phyloP scores from a whole-genome alignment of 1,139 yeast species.

The Suhomyces bolitotheri region DNA sequence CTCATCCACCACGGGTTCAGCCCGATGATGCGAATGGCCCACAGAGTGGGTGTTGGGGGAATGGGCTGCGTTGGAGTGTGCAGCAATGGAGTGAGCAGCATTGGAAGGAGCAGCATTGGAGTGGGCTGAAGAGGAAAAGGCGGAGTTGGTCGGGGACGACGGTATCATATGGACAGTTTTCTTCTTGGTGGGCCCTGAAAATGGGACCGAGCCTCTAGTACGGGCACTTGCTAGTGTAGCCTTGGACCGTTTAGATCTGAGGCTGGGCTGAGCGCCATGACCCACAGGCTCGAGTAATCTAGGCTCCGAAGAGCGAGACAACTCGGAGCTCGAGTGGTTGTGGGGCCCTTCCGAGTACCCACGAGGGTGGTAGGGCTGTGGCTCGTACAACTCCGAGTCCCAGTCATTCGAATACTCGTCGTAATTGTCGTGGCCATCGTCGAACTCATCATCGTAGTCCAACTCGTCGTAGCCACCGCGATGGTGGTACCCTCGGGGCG shows the following conservation, averaged over 20 bases:
- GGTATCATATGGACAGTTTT: conserved; percentile 3
- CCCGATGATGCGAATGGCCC: not conserved
- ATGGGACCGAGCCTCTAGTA: conserved; percentile 2
- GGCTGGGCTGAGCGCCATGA: not conserved
- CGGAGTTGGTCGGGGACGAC: conserved; percentile 6
- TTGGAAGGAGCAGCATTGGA: not conserved
- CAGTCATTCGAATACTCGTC: conserved; percentile 6
- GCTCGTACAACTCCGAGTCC: conserved; percentile 7
- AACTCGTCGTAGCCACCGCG: conserved; percentile 6
- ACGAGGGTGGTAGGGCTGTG: conserved; percentile 1
- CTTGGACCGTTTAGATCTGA: conserved; percentile 7
- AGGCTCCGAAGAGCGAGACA: conserved; percentile 1
- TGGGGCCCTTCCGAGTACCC: not conserved
- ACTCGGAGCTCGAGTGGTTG: conserved; percentile 3
- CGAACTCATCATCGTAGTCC: conserved; percentile 7
- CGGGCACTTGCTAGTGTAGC: conserved; percentile 7
- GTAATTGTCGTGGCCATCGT: too few species aligned
- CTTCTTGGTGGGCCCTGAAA: conserved; percentile 1
- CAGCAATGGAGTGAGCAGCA: too few species aligned
- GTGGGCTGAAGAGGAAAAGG: not conserved
- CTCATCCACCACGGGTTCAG: not conserved
- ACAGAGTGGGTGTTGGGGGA: too few species aligned
- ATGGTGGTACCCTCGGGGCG: conserved; percentile 14
- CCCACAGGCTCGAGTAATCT: conserved; percentile 4
- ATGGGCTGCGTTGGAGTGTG: too few species aligned